Evolutionary conservation across 768 basidiomycete genomes (phyloP), one percentile per base, ranked within the genome.

Genomic region (Pisolithus sp.): DNA sequence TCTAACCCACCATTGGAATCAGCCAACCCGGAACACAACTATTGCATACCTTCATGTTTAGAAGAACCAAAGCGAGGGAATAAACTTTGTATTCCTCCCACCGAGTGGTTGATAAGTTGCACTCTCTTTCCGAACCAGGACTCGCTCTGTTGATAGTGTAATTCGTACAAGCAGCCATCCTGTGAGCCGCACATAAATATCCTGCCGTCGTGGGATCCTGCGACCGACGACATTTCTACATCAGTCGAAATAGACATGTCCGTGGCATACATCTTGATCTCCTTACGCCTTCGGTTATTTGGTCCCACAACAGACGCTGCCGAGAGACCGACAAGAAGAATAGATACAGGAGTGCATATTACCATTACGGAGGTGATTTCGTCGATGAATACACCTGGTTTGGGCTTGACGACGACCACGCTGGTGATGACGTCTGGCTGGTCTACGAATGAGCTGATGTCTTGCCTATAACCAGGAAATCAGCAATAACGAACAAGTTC

Each of bases 61-160:
- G 82, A 70, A 10, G 80, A 72, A 24, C 85, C 74, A 57, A 93
- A 82, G 20, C 84, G 78, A 43, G 92, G 92, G 23, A 94, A 73
- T 47, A 92, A 75, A 62, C 88, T 91, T 58, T 84, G 81, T 50
- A 91, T 76, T 15, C 85, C 79, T 40, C 87, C 82, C 38, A 89
- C 77, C 18, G 93, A 90, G 62, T 93, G 90, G 60, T 96, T 95
- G 63, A 90, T 77, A 49, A 98, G 75, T 57, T 87, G 82, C 20
- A 90, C 81, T 46, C 84, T 78, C 66, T 92, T 91, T 41, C 83
- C 86, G 70, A 96, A 95, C 93, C 93, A 95, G 0, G 89, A 86
- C 61, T 93, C 89, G 55, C 79, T 86, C 58, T 86, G 83, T 60
- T 92, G 89, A 67, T 97, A 98, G 61, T 89, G 85, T 40, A 98